Percentiles rank a stretch among this genome's conserved stretches.
Evolutionary conservation across 2,329 filamentous ascomycete species (phyloP).

Genomic region (Fusarium protoensiforme): DNA sequence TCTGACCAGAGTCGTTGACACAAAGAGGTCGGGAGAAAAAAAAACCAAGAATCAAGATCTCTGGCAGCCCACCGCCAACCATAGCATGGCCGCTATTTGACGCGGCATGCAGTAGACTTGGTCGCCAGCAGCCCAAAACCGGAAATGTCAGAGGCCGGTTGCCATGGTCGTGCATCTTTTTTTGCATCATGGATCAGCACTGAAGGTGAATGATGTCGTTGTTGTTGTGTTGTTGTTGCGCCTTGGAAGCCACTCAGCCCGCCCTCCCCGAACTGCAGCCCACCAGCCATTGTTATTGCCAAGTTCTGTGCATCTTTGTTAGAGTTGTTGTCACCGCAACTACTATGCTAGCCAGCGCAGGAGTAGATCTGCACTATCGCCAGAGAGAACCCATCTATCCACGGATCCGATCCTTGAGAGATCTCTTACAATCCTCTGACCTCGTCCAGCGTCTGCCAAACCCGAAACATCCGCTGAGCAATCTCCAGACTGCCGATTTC

Average conservation of each 20-base stretch:
- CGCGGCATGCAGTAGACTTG: conserved; percentile 1
- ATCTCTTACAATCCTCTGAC: conserved; percentile 10
- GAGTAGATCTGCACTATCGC: background rate
- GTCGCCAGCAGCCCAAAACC: conserved; percentile 7
- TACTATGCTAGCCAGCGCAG: background rate
- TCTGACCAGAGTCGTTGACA: conserved; percentile 22
- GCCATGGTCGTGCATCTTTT: conserved; percentile 10
- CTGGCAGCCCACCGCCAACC: background rate
- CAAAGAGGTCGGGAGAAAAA: background rate
- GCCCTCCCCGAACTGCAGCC: background rate
- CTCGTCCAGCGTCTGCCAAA: conserved; percentile 2
- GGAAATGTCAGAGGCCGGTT: conserved; percentile 14
- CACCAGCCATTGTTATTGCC: background rate
- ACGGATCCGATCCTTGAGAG: conserved; percentile 1
- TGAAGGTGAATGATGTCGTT: conserved; percentile 9
- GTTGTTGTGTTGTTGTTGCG: background rate
- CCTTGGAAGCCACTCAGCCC: background rate
- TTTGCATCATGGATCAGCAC: conserved; percentile 11
- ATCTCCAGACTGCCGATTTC: conserved; percentile 19
- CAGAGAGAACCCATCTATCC: background rate
- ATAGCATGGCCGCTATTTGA: background rate
- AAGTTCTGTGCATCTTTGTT: background rate
- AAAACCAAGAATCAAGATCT: background rate
- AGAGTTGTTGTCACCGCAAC: conserved; percentile 10
- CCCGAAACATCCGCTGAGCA: conserved; percentile 27